phyloP scores from a whole-genome alignment of 176 grass and related monocot species.

The maize (Zea mays) region DNA sequence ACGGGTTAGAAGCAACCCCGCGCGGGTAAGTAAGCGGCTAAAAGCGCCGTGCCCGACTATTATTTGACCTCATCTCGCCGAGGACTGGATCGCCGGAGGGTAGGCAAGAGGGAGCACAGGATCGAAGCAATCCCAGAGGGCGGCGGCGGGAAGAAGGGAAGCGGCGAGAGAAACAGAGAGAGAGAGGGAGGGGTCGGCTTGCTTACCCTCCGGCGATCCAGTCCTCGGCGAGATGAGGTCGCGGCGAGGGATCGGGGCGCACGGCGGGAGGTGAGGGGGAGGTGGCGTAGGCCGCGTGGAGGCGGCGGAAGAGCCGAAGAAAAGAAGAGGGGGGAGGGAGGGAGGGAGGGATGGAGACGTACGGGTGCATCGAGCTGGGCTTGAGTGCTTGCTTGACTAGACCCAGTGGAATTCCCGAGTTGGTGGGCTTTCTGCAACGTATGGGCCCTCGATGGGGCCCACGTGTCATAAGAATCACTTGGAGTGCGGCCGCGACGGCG shows the following conservation, averaged over 20 bases:
- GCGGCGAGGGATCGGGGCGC: not conserved
- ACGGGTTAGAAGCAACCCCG: constrained; percentile 1
- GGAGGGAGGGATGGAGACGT: constrained; percentile 27
- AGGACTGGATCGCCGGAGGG: no score
- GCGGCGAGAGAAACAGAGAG: not conserved
- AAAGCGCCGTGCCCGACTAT: not conserved
- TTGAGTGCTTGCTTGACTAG: not conserved
- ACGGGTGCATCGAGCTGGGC: constrained; percentile 1
- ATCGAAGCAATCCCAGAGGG: constrained; percentile 1
- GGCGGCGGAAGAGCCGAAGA: not conserved
- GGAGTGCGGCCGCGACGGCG: not conserved
- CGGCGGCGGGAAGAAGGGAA: not conserved
- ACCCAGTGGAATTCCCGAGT: not conserved
- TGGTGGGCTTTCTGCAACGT: not conserved
- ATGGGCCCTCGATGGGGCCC: not conserved
- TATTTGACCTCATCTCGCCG: no score
- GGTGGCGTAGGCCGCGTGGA: constrained; percentile 32
- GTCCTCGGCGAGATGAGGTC: not conserved
- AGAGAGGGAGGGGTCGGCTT: not conserved
- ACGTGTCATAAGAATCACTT: not conserved
- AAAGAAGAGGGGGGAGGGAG: not conserved
- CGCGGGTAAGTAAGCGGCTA: no score
- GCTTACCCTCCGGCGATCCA: constrained; percentile 36
- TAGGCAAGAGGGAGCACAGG: not conserved
- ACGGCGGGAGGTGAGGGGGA: not conserved